Conservation (phyloP, 345 rosid species). For the Camelina laxa region DNA sequence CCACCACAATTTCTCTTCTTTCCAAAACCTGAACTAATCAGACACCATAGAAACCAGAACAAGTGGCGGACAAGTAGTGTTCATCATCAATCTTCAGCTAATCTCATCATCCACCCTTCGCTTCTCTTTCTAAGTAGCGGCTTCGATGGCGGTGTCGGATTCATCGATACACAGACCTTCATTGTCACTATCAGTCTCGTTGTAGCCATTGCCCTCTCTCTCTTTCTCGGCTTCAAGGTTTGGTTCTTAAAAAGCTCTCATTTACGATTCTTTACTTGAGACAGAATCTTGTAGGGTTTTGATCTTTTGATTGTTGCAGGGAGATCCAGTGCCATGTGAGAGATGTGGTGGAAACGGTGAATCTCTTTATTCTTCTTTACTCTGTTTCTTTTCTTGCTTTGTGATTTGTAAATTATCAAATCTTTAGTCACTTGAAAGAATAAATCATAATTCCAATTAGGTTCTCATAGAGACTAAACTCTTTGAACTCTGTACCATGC, state of each 20-base stretch:
- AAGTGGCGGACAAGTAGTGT: constrained; percentile 36
- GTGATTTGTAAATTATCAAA: background rate
- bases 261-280: background rate
- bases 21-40: background rate
- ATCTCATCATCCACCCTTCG: constrained; percentile 56
- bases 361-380: too few species aligned
- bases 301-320: constrained; percentile 52
- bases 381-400: background rate
- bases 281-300: background rate
- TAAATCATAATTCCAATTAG: too few species aligned
- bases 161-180: constrained; percentile 75
- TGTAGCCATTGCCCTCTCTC: constrained; percentile 81
- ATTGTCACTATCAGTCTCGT: constrained; percentile 75
- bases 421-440: background rate
- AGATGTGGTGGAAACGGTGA: constrained; percentile 92
- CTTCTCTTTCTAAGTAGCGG: constrained; percentile 58
- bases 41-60: constrained; percentile 31
- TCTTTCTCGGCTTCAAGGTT: constrained; percentile 73
- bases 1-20: constrained; percentile 34
- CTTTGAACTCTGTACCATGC: background rate
- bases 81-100: constrained; percentile 43
- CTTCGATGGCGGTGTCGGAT: constrained; percentile 51
- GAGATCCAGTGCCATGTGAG: constrained; percentile 92
- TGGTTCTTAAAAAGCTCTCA: constrained; percentile 38
- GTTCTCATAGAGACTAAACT: too few species aligned